Base-by-base conservation (phyloP, 768 basidiomycete species). In the Termitomyces eurrhizus region DNA sequence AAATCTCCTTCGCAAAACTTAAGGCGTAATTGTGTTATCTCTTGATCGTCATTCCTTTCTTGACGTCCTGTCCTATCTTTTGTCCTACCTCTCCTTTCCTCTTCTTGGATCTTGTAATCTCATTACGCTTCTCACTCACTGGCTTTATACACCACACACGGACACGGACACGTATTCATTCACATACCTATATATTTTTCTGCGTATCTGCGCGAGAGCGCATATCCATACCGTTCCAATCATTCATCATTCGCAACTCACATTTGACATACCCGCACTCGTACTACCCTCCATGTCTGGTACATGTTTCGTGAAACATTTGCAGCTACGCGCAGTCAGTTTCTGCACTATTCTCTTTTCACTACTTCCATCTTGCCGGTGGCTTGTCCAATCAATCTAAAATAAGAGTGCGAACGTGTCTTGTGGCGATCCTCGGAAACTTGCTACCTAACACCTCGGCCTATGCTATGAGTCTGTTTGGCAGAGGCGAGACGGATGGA, bases 1-100 rank as follows among this genome's bases (percentile, higher is more conserved):
- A 69, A 52, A 70, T 78, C 26, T 70, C 72, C 7, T 63, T 78
- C 35, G 76, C 76, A 3, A 68, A 69, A 61, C 67, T 70, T 36
- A 65, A 58, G 26, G 37, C 35, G 32, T 57, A 26, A 39, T 2
- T 9, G 7, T 12, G 13, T 8, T n/a, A 8, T 33, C 42, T 21
- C 12, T 13, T 29, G 50, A 18, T 24, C 35, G 24, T 8, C 37
- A 42, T 33, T 39, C 21, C 24, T 39, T 51, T 36, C 32, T 54
- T 54, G 16, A 13, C 13, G n/a, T 8, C 35, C 11, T 26, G 37
- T 2, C 16, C 49, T 18, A 29, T 9, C 1, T n/a, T n/a, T n/a
- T n/a, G n/a, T n/a, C n/a, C n/a, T n/a, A n/a, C 7, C 13, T 16
- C 36, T 52, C 52, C 18, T 42, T 37, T 2, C 53, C 37, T 32